Evolutionary conservation across 768 basidiomycete species (phyloP).

Genomic region (Asterophora lycoperdoides): DNA sequence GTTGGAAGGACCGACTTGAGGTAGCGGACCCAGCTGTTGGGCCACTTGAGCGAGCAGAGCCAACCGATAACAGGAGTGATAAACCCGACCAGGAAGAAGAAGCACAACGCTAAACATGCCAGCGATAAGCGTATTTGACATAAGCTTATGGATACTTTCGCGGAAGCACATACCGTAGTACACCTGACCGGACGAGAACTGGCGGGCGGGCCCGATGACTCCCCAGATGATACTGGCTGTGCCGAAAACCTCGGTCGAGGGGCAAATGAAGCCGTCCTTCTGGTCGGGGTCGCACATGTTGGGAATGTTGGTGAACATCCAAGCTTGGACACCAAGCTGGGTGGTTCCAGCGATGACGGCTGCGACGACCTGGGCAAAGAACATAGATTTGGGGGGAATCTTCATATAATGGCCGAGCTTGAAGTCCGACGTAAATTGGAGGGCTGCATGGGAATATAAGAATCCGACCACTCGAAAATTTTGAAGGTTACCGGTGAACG

Average conservation of each 20-base stretch:
- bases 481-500: neutral
- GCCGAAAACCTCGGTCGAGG: conserved; percentile 66
- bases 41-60: conserved; percentile 53
- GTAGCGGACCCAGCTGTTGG: conserved; percentile 56
- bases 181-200: conserved; percentile 62
- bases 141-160: neutral
- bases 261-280: conserved; percentile 66
- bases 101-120: conserved; percentile 38
- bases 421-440: conserved; percentile 69
- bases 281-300: conserved; percentile 54
- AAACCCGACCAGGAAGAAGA: conserved; percentile 79
- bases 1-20: conserved; percentile 45
- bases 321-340: conserved; percentile 72
- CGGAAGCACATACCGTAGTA: conserved; percentile 39
- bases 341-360: conserved; percentile 66
- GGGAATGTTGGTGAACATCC: conserved; percentile 70
- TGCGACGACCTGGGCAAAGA: conserved; percentile 64
- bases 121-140: conserved; percentile 13
- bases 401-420: conserved; percentile 82
- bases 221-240: conserved; percentile 81
- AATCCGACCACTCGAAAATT: neutral
- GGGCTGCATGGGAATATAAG: conserved; percentile 32
- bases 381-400: conserved; percentile 60
- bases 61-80: conserved; percentile 55
- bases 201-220: conserved; percentile 71